phyloP scores from a whole-genome alignment of 148 eudicot species.

The Rhododendron molle region DNA sequence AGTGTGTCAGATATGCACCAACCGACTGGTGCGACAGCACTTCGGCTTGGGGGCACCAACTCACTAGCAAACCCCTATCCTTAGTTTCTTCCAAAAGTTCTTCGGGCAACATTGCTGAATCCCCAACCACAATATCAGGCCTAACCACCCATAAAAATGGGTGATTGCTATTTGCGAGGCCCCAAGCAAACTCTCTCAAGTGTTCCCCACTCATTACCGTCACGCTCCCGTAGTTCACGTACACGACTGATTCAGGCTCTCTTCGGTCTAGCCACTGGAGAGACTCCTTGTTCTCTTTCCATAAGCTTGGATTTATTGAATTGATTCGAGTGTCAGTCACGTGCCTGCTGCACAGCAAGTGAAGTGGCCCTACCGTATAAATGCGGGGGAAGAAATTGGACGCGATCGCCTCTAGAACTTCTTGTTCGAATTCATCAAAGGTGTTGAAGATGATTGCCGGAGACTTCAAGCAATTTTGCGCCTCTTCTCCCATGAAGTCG shows the following conservation, averaged over 20 bases:
- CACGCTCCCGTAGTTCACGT: slow-evolving; percentile 28
- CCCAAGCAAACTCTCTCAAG: slow-evolving; percentile 32
- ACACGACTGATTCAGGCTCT: slow-evolving; percentile 18
- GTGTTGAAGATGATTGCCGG: slow-evolving; percentile 25
- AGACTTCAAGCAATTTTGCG: slow-evolving; percentile 13
- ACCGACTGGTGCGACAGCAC: slow-evolving; percentile 18
- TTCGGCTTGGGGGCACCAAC: slow-evolving; percentile 30
- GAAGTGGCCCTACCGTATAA: slow-evolving; percentile 21
- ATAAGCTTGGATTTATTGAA: slow-evolving; percentile 17
- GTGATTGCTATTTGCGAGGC: slow-evolving; percentile 23
- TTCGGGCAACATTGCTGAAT: slow-evolving; percentile 10
- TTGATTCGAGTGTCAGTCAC: neutral
- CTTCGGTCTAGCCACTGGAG: slow-evolving; percentile 26
- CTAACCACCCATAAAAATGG: slow-evolving; percentile 27
- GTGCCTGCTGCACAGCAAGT: neutral
- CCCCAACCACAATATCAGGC: slow-evolving; percentile 19
- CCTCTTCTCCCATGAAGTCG: slow-evolving; percentile 14
- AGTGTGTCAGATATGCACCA: slow-evolving; percentile 30
- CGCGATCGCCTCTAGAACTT: slow-evolving; percentile 13
- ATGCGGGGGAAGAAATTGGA: slow-evolving; percentile 1
- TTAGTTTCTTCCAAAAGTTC: slow-evolving; percentile 24
- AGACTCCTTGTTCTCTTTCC: slow-evolving; percentile 16
- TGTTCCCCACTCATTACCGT: slow-evolving; percentile 18
- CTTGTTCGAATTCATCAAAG: slow-evolving; percentile 17
- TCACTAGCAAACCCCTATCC: slow-evolving; percentile 22